phyloP scores from a whole-genome alignment of 1,284 basidiomycete genomes.

The Meripilus lineatus region DNA sequence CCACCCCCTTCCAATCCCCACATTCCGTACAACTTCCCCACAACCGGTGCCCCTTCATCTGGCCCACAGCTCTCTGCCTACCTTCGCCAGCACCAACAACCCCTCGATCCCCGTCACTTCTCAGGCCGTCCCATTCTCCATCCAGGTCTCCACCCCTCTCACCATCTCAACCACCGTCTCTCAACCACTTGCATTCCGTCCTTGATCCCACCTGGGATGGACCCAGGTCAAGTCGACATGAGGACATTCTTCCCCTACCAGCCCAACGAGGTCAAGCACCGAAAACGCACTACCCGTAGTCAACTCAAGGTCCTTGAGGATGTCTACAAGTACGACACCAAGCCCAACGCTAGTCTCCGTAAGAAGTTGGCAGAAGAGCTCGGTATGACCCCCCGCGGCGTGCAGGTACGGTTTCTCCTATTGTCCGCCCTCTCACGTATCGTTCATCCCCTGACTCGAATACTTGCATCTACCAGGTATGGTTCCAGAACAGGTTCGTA shows the following conservation, averaged over 20 bases:
- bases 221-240: slow-evolving; percentile 59
- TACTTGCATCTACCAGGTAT: slow-evolving; percentile 47
- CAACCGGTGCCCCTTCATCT: neutral
- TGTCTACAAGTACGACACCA: slow-evolving; percentile 82
- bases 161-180: neutral
- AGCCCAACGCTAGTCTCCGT: slow-evolving; percentile 80
- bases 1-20: neutral
- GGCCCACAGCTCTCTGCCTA: neutral
- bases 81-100: neutral
- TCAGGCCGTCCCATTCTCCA: neutral
- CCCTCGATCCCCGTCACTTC: slow-evolving; percentile 1
- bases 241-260: slow-evolving; percentile 79
- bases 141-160: neutral
- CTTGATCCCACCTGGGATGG: slow-evolving; percentile 47
- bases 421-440: slow-evolving; percentile 3
- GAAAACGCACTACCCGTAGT: slow-evolving; percentile 77
- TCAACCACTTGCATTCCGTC: slow-evolving; percentile 37
- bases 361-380: slow-evolving; percentile 77
- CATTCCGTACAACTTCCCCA: slow-evolving; percentile 3
- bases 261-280: slow-evolving; percentile 87
- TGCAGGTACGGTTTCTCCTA: slow-evolving; percentile 63
- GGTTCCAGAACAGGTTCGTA: slow-evolving; percentile 84
- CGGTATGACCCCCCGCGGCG: slow-evolving; percentile 87
- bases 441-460: neutral
- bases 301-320: slow-evolving; percentile 86